Evolutionary conservation across 2,329 filamentous ascomycete genomes (phyloP).

Genomic region (Elsinoe batatas): DNA sequence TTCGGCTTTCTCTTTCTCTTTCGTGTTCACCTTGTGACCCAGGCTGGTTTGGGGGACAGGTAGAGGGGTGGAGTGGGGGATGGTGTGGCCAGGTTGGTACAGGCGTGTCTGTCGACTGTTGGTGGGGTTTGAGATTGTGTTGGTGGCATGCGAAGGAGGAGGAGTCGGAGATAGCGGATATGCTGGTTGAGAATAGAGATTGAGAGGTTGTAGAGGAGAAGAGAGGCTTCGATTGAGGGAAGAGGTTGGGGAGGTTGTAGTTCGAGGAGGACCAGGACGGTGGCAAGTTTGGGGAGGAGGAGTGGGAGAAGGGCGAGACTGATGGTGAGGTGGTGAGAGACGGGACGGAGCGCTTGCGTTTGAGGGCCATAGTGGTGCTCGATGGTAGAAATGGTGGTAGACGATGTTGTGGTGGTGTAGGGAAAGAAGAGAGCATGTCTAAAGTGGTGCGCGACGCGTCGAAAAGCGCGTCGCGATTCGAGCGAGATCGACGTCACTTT

Average conservation of each 20-base stretch:
- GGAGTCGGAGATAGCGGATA: too few species aligned
- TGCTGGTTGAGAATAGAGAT: too few species aligned
- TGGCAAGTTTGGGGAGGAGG: slow-evolving; percentile 29
- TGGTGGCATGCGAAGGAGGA: too few species aligned
- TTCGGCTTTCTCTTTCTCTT: too few species aligned
- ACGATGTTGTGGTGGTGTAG: neutral
- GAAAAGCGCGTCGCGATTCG: too few species aligned
- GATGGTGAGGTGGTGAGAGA: slow-evolving; percentile 29
- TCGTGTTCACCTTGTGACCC: too few species aligned
- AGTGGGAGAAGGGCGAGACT: slow-evolving; percentile 25
- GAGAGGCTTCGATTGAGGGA: slow-evolving; percentile 11
- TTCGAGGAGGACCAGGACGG: slow-evolving; percentile 26
- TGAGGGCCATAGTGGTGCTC: slow-evolving; percentile 40
- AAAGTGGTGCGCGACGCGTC: neutral
- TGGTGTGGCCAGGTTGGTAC: neutral
- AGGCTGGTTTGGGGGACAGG: slow-evolving; percentile 16
- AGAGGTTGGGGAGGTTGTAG: slow-evolving; percentile 24
- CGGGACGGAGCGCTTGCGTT: slow-evolving; percentile 46
- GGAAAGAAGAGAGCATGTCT: neutral
- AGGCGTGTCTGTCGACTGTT: neutral
- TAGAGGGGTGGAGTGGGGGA: too few species aligned
- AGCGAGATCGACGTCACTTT: too few species aligned
- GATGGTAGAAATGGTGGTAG: neutral
- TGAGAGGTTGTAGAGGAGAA: neutral
- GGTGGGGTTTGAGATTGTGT: too few species aligned